A percentile compares a stretch with the other conserved stretches of the same genome.
phyloP scores from a whole-genome alignment of 2,329 filamentous ascomycete genomes.

The Xylariaceae sp. region DNA sequence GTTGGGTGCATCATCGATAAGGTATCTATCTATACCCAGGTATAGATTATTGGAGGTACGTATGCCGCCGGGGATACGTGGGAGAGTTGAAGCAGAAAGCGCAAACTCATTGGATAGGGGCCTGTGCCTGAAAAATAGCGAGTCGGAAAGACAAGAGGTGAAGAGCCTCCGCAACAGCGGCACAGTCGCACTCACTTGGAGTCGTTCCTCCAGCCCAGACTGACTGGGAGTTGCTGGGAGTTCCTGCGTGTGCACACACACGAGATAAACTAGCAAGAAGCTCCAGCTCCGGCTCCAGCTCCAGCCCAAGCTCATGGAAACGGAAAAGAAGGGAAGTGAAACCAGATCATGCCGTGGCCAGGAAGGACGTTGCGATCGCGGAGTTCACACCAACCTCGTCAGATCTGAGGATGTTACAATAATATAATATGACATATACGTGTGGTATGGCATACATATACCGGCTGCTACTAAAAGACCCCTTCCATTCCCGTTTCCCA shows the following conservation, averaged over 20 bases:
- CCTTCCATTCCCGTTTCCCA: conserved; percentile 2
- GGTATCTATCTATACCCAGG: conserved; percentile 10
- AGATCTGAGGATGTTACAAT: conserved; percentile 5
- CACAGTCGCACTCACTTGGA: conserved; percentile 8
- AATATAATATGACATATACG: not conserved
- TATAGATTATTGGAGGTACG: conserved; percentile 1
- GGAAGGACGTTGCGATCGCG: conserved; percentile 8
- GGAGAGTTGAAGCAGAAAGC: conserved; percentile 3
- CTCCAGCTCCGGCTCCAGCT: not conserved
- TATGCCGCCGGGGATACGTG: conserved; percentile 7
- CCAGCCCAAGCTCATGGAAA: no score
- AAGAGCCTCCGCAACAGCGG: conserved; percentile 3
- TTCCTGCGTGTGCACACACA: not conserved
- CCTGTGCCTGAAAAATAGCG: not conserved
- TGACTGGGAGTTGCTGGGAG: no score
- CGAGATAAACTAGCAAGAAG: conserved; percentile 3
- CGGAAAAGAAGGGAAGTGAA: not conserved
- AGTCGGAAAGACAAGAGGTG: conserved; percentile 3
- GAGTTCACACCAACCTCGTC: conserved; percentile 4
- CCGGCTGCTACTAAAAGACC: not conserved
- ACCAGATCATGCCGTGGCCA: conserved; percentile 2
- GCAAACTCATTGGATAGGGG: conserved; percentile 7
- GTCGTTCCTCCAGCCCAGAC: not conserved
- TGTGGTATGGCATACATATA: not conserved
- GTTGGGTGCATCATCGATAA: conserved; percentile 11